A percentile compares a stretch with the other conserved stretches of the same genome.
These are phyloP conservation scores for Diaporthe citri DNA, from an alignment of 2,329 filamentous ascomycete species.

Conservation along the genomic window DNA sequence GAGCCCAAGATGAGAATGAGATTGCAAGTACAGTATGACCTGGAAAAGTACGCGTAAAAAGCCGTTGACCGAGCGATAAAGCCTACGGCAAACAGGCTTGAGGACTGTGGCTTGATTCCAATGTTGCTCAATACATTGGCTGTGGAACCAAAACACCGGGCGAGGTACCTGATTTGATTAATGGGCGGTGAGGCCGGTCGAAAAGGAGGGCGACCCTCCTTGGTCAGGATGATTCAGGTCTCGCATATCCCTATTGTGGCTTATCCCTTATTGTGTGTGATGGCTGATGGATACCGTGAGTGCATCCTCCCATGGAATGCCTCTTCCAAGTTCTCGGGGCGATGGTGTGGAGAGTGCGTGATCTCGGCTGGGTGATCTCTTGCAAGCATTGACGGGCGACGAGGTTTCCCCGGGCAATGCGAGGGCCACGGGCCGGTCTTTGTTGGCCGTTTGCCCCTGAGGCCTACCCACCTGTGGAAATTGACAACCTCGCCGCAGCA, in stretches of 20 bases:
- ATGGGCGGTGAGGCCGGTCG: conserved; percentile 13
- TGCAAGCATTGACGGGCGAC: conserved; percentile 16
- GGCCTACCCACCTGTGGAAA: conserved; percentile 31
- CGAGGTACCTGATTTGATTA: conserved; percentile 1
- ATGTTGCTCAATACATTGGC: conserved; percentile 6
- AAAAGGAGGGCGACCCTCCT: background rate
- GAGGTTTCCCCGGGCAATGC: conserved; percentile 28
- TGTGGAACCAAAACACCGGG: background rate
- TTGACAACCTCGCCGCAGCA: conserved; percentile 33
- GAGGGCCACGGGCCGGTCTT: conserved; percentile 27
- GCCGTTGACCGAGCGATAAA: background rate
- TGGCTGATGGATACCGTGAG: background rate
- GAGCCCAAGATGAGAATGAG: too few species aligned
- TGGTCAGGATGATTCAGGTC: background rate
- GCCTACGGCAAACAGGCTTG: background rate
- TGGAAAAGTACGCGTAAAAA: background rate
- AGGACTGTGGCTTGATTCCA: background rate
- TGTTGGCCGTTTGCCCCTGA: conserved; percentile 32
- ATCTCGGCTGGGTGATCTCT: conserved; percentile 29
- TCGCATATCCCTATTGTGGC: conserved; percentile 6
- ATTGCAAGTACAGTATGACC: background rate
- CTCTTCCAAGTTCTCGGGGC: conserved; percentile 10
- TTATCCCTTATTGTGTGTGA: background rate
- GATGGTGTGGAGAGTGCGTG: conserved; percentile 14
- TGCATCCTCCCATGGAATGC: background rate